Evolutionary conservation across 2,329 filamentous ascomycete species (phyloP).

Genomic region (Aureobasidium subglaciale): DNA sequence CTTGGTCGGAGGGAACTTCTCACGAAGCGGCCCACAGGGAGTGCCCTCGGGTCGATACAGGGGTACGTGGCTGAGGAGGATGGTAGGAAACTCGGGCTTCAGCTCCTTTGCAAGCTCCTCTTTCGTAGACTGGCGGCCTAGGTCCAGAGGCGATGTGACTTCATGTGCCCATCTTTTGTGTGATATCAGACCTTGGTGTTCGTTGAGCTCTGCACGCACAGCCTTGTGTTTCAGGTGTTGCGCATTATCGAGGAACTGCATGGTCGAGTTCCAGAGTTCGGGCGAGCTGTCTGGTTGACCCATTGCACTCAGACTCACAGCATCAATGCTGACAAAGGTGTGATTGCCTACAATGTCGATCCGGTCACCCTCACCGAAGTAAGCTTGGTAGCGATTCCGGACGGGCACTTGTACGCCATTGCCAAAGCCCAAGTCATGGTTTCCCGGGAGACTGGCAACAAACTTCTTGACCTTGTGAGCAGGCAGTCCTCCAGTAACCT

Average conservation of each 20-base stretch:
- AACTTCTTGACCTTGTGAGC: slow-evolving; percentile 71
- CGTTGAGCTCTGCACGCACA: slow-evolving; percentile 60
- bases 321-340: slow-evolving; percentile 86
- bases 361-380: slow-evolving; percentile 85
- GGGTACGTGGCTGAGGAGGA: slow-evolving; percentile 86
- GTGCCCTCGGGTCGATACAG: slow-evolving; percentile 75
- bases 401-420: slow-evolving; percentile 74
- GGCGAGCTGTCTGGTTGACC: slow-evolving; percentile 45
- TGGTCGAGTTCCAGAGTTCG: slow-evolving; percentile 67
- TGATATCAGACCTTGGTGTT: slow-evolving; percentile 54
- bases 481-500: slow-evolving; percentile 49
- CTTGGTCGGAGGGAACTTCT: slow-evolving; percentile 69
- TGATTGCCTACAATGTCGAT: slow-evolving; percentile 92
- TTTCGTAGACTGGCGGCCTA: slow-evolving; percentile 22
- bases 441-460: slow-evolving; percentile 80
- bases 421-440: slow-evolving; percentile 91
- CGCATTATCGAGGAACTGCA: slow-evolving; percentile 67
- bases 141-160: slow-evolving; percentile 26
- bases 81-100: slow-evolving; percentile 63
- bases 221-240: slow-evolving; percentile 59
- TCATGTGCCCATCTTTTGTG: slow-evolving; percentile 24
- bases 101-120: slow-evolving; percentile 28
- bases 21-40: slow-evolving; percentile 78
- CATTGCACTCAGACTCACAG: slow-evolving; percentile 75
- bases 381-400: slow-evolving; percentile 74